These are phyloP conservation scores for Beta lomatogona DNA, from an alignment of 179 eudicot species.

Conservation along the genomic window DNA sequence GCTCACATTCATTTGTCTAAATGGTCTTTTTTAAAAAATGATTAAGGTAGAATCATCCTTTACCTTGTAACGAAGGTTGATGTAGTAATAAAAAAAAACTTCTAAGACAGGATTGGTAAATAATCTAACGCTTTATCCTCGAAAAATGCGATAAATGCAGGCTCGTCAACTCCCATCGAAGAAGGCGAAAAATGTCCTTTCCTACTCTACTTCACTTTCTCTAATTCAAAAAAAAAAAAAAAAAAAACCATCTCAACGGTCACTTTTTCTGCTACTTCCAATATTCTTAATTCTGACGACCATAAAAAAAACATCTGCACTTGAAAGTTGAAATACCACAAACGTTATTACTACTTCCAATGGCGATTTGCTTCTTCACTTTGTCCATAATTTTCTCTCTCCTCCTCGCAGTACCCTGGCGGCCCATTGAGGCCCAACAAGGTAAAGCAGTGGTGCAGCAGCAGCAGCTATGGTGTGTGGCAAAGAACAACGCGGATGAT, in stretches of 20 bases:
- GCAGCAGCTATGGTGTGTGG: constrained; percentile 85
- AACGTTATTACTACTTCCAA: neutral
- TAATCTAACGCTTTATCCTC: too few species aligned
- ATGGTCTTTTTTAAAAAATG: too few species aligned
- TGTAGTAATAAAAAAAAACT: too few species aligned
- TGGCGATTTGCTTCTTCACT: neutral
- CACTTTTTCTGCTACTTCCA: neutral
- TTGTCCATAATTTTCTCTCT: constrained; percentile 13
- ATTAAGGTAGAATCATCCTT: too few species aligned
- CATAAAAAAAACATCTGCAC: neutral
- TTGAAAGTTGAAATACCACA: too few species aligned
- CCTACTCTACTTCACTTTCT: neutral
- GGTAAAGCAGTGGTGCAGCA: constrained; percentile 23
- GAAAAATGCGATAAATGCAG: neutral
- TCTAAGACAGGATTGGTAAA: too few species aligned
- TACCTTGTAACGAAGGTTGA: too few species aligned
- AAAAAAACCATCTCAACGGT: neutral
- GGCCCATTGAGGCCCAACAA: constrained; percentile 1
- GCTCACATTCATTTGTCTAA: too few species aligned
- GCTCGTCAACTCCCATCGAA: neutral
- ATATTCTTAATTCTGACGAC: neutral
- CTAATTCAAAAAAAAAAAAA: too few species aligned
- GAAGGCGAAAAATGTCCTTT: neutral
- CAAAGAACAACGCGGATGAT: constrained; percentile 88
- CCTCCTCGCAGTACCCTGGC: constrained; percentile 8